A percentile compares a stretch with the other conserved stretches of the same genome.
Evolutionary conservation across 2,329 filamentous ascomycete species (phyloP).

Genomic region (Penicillium nordicum): DNA sequence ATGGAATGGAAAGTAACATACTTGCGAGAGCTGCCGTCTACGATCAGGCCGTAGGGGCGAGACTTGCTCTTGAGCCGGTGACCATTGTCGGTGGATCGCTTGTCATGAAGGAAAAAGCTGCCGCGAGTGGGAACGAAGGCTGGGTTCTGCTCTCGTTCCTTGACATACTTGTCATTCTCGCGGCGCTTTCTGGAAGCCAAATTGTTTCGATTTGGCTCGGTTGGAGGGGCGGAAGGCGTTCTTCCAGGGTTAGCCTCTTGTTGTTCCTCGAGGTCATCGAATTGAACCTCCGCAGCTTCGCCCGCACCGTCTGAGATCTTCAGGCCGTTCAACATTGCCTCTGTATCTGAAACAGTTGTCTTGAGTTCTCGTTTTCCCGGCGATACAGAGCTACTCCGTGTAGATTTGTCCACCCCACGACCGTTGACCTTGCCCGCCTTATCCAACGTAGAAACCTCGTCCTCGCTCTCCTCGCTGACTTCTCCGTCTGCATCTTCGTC

Average conservation of each 20-base stretch:
- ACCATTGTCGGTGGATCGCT: slow-evolving; percentile 75
- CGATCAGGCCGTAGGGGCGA: slow-evolving; percentile 50
- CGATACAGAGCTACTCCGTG: slow-evolving; percentile 34
- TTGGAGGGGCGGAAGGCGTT: slow-evolving; percentile 41
- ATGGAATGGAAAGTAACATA: slow-evolving; percentile 19
- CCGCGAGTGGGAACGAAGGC: slow-evolving; percentile 92
- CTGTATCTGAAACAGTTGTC: slow-evolving; percentile 52
- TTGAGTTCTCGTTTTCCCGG: slow-evolving; percentile 33
- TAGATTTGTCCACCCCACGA: slow-evolving; percentile 28
- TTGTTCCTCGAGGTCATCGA: slow-evolving; percentile 45
- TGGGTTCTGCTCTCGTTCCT: slow-evolving; percentile 81
- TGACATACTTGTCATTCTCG: slow-evolving; percentile 88
- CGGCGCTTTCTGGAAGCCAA: slow-evolving; percentile 69
- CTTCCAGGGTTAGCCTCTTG: slow-evolving; percentile 28
- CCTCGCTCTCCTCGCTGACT: slow-evolving; percentile 56
- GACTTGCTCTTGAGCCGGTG: slow-evolving; percentile 64
- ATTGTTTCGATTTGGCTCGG: slow-evolving; percentile 50
- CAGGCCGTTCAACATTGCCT: slow-evolving; percentile 60
- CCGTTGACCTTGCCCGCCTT: slow-evolving; percentile 27
- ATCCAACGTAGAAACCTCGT: slow-evolving; percentile 39
- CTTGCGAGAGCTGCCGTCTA: slow-evolving; percentile 46
- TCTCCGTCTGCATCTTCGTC: slow-evolving; percentile 60
- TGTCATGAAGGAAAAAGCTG: slow-evolving; percentile 96
- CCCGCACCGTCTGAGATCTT: slow-evolving; percentile 43
- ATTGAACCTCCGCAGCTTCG: slow-evolving; percentile 47